These are phyloP conservation scores for Penicillium tannophilum DNA, from an alignment of 495 filamentous ascomycete genomes.

Conservation along the genomic window DNA sequence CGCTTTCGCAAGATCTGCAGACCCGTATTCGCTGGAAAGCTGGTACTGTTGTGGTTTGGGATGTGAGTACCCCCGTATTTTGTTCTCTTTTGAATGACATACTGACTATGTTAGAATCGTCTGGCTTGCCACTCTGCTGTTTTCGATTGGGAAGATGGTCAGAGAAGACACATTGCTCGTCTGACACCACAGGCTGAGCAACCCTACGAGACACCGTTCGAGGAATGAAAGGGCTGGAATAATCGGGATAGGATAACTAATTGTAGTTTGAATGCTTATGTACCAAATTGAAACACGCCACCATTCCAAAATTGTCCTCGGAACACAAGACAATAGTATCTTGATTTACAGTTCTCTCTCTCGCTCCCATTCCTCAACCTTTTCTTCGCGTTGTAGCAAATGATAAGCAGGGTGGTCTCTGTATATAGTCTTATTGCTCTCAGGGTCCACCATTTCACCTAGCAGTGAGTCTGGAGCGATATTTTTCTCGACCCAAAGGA, in stretches of 20 bases:
- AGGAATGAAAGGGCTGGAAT: slow-evolving; percentile 43
- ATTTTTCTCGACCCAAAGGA: slow-evolving; percentile 36
- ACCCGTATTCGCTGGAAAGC: slow-evolving; percentile 58
- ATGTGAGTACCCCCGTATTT: slow-evolving; percentile 48
- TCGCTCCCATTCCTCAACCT: neutral
- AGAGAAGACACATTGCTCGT: slow-evolving; percentile 77
- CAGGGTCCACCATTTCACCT: neutral
- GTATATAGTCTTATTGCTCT: neutral
- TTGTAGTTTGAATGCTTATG: neutral
- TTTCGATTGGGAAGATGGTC: slow-evolving; percentile 79
- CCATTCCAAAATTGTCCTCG: neutral
- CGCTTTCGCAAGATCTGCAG: slow-evolving; percentile 59
- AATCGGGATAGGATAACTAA: neutral
- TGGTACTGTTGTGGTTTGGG: slow-evolving; percentile 64
- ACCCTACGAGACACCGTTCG: slow-evolving; percentile 63
- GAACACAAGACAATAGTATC: no score
- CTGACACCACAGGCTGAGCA: slow-evolving; percentile 84
- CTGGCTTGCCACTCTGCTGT: slow-evolving; percentile 77
- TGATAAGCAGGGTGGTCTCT: neutral
- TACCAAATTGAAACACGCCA: neutral
- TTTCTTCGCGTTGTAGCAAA: neutral
- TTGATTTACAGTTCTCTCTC: neutral
- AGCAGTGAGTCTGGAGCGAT: slow-evolving; percentile 17
- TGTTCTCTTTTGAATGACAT: neutral
- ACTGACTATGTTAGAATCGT: slow-evolving; percentile 56